Percentiles rank a stretch among this genome's conserved stretches.
Evolutionary conservation across 345 rosid genomes (phyloP).

Genomic region (Acer negundo): DNA sequence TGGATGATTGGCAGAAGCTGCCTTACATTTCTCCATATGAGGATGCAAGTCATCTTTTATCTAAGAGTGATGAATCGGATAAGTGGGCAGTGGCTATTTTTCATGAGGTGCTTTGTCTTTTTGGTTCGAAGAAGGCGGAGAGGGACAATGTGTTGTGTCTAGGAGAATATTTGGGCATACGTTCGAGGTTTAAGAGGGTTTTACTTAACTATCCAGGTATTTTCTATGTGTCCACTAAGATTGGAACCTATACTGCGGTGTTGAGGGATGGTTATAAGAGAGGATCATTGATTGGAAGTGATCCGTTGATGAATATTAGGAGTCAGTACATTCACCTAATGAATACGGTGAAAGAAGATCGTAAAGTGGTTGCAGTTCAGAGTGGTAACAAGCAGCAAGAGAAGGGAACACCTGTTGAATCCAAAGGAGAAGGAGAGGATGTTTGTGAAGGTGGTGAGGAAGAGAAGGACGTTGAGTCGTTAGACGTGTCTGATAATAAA

Average conservation of each 20-base stretch:
- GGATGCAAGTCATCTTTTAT: constrained; percentile 54
- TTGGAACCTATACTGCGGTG: constrained; percentile 71
- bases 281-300: constrained; percentile 64
- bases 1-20: constrained; percentile 84
- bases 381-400: constrained; percentile 44
- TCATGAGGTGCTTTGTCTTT: constrained; percentile 80
- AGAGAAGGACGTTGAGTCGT: constrained; percentile 12
- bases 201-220: constrained; percentile 70
- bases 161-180: constrained; percentile 73
- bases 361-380: constrained; percentile 31
- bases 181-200: constrained; percentile 90
- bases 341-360: constrained; percentile 52
- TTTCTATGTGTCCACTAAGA: constrained; percentile 73
- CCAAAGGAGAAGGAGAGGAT: constrained; percentile 37
- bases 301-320: constrained; percentile 54
- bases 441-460: constrained; percentile 27
- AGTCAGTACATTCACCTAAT: constrained; percentile 78
- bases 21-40: constrained; percentile 85
- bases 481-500: constrained; percentile 35
- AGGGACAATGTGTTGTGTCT: constrained; percentile 55
- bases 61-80: constrained; percentile 72
- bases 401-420: constrained; percentile 29
- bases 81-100: constrained; percentile 73
- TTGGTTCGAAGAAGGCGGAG: constrained; percentile 71
- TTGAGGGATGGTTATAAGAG: constrained; percentile 78